Conservation (phyloP, 2,329 filamentous ascomycete genomes). For the Talaromyces sp. region DNA sequence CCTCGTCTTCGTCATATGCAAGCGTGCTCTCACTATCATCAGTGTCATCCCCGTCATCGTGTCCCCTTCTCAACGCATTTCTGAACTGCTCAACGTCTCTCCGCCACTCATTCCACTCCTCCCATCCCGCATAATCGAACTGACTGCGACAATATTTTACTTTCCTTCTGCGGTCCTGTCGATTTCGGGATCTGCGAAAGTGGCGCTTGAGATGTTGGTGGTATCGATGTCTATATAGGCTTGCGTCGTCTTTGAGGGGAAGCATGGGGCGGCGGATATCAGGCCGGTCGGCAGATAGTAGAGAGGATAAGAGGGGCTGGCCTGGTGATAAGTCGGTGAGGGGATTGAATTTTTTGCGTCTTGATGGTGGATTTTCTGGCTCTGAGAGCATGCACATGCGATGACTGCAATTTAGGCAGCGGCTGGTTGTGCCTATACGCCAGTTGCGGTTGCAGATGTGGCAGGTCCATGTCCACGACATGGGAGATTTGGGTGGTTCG, state of each 20-base stretch:
- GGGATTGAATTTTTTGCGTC: neutral
- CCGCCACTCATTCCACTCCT: constrained; percentile 46
- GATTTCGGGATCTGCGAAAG: neutral
- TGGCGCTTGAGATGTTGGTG: neutral
- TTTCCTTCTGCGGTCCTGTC: neutral
- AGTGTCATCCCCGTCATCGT: constrained; percentile 14
- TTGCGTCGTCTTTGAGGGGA: neutral
- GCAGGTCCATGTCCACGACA: constrained; percentile 53
- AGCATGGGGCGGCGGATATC: neutral
- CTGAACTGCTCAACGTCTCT: neutral
- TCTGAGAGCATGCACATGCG: constrained; percentile 46
- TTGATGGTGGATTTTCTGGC: neutral
- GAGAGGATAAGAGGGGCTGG: neutral
- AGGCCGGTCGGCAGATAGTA: neutral
- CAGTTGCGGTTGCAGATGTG: constrained; percentile 51
- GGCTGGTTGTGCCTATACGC: constrained; percentile 48
- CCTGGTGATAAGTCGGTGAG: neutral
- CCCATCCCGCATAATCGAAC: constrained; percentile 55
- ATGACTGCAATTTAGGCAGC: constrained; percentile 55
- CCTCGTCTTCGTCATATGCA: neutral
- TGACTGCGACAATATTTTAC: constrained; percentile 42
- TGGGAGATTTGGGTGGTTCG: neutral
- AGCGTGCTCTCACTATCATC: neutral
- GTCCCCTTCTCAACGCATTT: neutral
- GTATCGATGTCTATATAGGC: neutral